phyloP scores from a whole-genome alignment of 2,329 filamentous ascomycete species.

The Paracorniculantispora psalliotae region DNA sequence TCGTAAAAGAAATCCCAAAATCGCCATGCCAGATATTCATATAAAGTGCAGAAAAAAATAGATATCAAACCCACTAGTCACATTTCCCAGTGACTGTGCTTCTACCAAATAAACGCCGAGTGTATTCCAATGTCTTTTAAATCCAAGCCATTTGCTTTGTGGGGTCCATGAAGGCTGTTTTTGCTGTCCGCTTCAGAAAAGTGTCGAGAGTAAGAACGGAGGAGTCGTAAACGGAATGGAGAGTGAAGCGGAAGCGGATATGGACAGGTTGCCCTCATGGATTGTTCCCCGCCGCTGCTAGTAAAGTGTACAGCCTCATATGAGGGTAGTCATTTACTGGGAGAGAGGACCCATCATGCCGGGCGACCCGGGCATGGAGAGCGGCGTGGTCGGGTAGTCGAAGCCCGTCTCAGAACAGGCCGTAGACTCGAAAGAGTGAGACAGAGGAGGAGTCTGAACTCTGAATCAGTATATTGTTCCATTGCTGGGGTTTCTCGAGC shows the following conservation, averaged over 20 bases:
- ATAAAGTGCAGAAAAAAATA: conserved; percentile 2
- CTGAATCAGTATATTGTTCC: conserved; percentile 45
- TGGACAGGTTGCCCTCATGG: conserved; percentile 3
- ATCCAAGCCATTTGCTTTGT: background rate
- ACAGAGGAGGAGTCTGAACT: conserved; percentile 69
- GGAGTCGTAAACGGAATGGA: background rate
- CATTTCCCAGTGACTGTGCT: background rate
- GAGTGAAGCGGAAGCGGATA: conserved; percentile 2
- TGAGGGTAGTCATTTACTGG: conserved; percentile 24
- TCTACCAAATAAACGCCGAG: conserved; percentile 11
- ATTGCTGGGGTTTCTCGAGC: conserved; percentile 34
- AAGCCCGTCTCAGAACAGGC: conserved; percentile 58
- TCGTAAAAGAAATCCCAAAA: background rate
- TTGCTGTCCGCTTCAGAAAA: background rate
- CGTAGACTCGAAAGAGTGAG: conserved; percentile 64
- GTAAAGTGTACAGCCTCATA: conserved; percentile 6
- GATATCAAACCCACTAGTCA: conserved; percentile 8
- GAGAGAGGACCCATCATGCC: conserved; percentile 38
- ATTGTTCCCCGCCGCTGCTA: background rate
- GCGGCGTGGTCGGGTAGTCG: conserved; percentile 64
- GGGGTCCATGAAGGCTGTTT: background rate
- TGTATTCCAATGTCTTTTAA: conserved; percentile 12
- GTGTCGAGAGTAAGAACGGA: background rate
- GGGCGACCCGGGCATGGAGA: conserved; percentile 69
- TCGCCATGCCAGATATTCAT: conserved; percentile 12